These are phyloP conservation scores for Malus hybrid DNA, from an alignment of 331 rosid genomes.

Conservation along the genomic window DNA sequence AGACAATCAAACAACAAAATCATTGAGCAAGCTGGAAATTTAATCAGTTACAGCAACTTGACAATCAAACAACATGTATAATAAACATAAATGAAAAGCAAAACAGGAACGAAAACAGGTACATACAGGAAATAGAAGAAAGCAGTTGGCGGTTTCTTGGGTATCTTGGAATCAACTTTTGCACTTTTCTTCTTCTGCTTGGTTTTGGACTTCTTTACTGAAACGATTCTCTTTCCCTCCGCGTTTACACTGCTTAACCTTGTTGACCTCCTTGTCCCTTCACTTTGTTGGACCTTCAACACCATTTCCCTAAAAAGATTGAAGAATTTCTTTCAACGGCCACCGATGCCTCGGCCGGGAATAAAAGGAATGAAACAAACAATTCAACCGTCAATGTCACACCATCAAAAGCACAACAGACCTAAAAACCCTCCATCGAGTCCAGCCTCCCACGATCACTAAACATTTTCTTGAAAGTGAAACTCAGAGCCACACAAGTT, in stretches of 20 bases:
- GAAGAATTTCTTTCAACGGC: conserved; percentile 6
- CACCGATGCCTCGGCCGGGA: not conserved
- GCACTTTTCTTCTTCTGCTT: conserved; percentile 49
- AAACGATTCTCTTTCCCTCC: conserved; percentile 21
- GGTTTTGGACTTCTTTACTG: conserved; percentile 40
- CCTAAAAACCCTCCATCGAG: not conserved
- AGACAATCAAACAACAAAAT: too few species aligned
- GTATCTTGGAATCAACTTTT: conserved; percentile 67
- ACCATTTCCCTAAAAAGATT: conserved; percentile 44
- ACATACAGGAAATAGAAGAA: conserved; percentile 90
- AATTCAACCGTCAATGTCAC: not conserved
- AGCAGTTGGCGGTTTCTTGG: conserved; percentile 97
- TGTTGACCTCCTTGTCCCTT: conserved; percentile 33
- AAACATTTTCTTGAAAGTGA: not conserved
- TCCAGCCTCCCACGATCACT: not conserved
- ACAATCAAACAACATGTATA: not conserved
- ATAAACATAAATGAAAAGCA: conserved; percentile 1
- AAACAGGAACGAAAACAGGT: conserved; percentile 1
- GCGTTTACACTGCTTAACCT: not conserved
- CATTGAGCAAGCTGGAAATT: not conserved
- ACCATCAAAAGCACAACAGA: not conserved
- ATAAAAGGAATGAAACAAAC: not conserved
- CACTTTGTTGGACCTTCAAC: conserved; percentile 43
- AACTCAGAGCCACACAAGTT: not conserved
- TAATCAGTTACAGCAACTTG: not conserved